Evolutionary conservation across 1,284 basidiomycete genomes (phyloP).

Genomic region (Cutaneotrichosporon mucoides): DNA sequence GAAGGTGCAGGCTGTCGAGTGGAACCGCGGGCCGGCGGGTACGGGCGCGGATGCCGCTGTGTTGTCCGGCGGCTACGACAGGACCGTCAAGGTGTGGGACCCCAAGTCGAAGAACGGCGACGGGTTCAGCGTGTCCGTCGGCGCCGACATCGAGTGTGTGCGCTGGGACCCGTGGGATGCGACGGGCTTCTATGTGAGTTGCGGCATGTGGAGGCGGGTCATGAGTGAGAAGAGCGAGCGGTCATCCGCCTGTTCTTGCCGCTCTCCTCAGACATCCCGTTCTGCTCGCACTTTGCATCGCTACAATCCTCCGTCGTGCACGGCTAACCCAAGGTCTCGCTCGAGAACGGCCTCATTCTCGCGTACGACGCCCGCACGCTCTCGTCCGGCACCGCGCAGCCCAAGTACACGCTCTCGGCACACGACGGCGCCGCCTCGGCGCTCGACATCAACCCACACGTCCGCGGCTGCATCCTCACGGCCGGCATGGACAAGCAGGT

Average conservation of each 20-base stretch:
- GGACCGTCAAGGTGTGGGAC: slow-evolving; percentile 90
- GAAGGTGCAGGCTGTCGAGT: slow-evolving; percentile 96
- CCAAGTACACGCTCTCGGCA: slow-evolving; percentile 83
- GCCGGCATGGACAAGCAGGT: slow-evolving; percentile 91
- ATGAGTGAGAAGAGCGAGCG: no score
- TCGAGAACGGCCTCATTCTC: slow-evolving; percentile 87
- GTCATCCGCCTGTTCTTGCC: no score
- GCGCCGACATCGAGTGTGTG: slow-evolving; percentile 87
- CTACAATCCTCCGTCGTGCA: no score
- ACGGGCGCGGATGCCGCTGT: slow-evolving; percentile 65
- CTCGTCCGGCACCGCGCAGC: slow-evolving; percentile 54
- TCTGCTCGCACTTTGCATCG: no score
- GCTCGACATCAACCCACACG: slow-evolving; percentile 85
- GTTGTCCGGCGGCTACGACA: slow-evolving; percentile 88
- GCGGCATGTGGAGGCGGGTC: not conserved
- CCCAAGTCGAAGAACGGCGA: slow-evolving; percentile 69
- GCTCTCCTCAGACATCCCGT: no score
- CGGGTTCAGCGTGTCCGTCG: slow-evolving; percentile 72
- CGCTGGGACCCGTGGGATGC: slow-evolving; percentile 94
- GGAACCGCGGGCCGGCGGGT: slow-evolving; percentile 69
- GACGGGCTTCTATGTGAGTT: slow-evolving; percentile 77
- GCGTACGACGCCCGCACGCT: slow-evolving; percentile 86
- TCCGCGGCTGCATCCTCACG: slow-evolving; percentile 86
- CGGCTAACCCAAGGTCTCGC: slow-evolving; percentile 61
- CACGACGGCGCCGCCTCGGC: slow-evolving; percentile 93